Evolutionary conservation across 352 stramenopile species (phyloP), one percentile per base, ranked within the genome.

Genomic region (Phytophthora meadii): DNA sequence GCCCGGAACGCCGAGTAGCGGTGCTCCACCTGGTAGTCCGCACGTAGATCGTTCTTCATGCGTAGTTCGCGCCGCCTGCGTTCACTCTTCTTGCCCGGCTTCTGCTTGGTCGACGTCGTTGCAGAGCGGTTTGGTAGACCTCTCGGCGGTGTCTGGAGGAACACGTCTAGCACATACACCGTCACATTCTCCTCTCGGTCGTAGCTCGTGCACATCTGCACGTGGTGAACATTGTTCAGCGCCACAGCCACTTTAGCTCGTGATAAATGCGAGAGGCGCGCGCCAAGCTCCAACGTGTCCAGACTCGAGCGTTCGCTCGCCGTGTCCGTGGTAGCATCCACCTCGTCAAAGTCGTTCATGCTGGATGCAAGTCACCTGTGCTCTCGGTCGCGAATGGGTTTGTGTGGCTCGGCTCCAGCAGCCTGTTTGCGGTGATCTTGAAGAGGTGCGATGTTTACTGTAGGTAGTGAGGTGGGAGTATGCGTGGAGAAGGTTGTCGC

Each of bases 221-320:
- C 71, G 53, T 72, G 76, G 44, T 81, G 72, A 34, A 92, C 77
- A 59, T 78, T 79, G 63, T 92, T 90, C 46, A 90, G 72, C 48
- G 74, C 54, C 46, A 89, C 62, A 22, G 79, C 76, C 46, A 66
- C 25, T 45, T 76, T 76, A 37, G 62, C 68, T 14, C 68, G 68
- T 9, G 63, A 69, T n/a, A 76, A 48, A 27, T 69, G 68, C 25
- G 68, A 70, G 15, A 76, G 58, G 1, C 44, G 62, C n/a, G n/a
- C 10, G 15, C 46, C 51, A 28, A 70, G 58, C 28, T 71, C 62
- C 42, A 53, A 15, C 17, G 54, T 46, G 44, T 74, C 65, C 42
- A 75, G 46, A 37, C 61, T 67, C 25, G 55, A 71, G 44, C 44
- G 48, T 39, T 75, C 61, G n/a, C 55, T 71, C 30, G 28, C 51